These are phyloP conservation scores for Luffa acutangula DNA, from an alignment of 306 rosid species.

Conservation along the genomic window DNA sequence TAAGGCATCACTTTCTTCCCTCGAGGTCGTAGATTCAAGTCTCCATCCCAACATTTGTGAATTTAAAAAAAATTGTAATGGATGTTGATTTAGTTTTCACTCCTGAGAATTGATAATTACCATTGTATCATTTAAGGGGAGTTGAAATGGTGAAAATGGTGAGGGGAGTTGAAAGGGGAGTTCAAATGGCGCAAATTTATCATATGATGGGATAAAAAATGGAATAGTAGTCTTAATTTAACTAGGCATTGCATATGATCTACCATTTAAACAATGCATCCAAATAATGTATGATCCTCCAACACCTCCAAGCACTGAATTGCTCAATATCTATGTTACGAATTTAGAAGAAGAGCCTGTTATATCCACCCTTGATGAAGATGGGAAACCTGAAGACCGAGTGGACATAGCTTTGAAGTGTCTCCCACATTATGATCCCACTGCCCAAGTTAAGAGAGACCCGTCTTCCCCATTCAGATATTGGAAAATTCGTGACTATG, in stretches of 20 bases:
- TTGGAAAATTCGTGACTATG: conserved; percentile 95
- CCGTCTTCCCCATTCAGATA: conserved; percentile 41
- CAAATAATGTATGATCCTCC: not conserved
- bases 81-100: not conserved
- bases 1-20: not conserved
- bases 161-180: not conserved
- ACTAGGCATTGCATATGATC: not conserved
- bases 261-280: conserved; percentile 1
- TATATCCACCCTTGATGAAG: conserved; percentile 52
- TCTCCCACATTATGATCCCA: conserved; percentile 66
- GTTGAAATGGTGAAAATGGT: not conserved
- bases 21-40: not conserved
- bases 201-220: not conserved
- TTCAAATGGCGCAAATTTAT: not conserved
- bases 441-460: conserved; percentile 28
- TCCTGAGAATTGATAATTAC: not conserved
- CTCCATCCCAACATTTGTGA: not conserved
- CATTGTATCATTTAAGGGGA: not conserved
- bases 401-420: conserved; percentile 61
- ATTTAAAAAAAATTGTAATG: not conserved
- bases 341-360: conserved; percentile 53
- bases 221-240: not conserved
- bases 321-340: conserved; percentile 13
- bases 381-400: conserved; percentile 66
- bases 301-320: not conserved